phyloP scores from a whole-genome alignment of 176 grass and related monocot species.

The Oryza meyeriana region DNA sequence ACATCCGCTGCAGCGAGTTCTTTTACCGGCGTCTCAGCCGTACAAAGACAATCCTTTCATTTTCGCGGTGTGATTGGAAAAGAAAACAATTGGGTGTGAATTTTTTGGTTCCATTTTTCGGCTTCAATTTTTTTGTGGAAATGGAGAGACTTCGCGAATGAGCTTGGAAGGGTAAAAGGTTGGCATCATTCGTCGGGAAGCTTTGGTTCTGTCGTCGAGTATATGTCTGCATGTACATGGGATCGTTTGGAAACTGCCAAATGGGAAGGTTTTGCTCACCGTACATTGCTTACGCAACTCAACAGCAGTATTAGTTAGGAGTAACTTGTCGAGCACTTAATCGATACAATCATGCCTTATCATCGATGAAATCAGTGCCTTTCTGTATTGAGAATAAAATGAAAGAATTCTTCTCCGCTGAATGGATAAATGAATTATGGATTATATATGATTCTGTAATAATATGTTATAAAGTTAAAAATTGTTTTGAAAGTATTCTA shows the following conservation, averaged over 20 bases:
- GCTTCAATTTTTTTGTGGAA: background rate
- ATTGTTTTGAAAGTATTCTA: too few species aligned
- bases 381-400: background rate
- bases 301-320: background rate
- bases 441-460: too few species aligned
- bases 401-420: background rate
- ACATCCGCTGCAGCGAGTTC: background rate
- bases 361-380: background rate
- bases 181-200: constrained; percentile 1
- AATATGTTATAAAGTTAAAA: too few species aligned
- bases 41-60: too few species aligned
- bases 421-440: too few species aligned
- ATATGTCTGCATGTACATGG: background rate
- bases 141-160: constrained; percentile 11
- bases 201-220: background rate
- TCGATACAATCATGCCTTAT: background rate
- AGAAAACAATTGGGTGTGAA: background rate
- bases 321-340: background rate
- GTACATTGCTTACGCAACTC: background rate
- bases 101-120: background rate
- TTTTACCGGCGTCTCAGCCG: too few species aligned
- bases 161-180: background rate
- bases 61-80: background rate
- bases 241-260: background rate
- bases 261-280: background rate